Base-by-base conservation (phyloP, 352 stramenopile species). In the Pythium insidiosum region DNA sequence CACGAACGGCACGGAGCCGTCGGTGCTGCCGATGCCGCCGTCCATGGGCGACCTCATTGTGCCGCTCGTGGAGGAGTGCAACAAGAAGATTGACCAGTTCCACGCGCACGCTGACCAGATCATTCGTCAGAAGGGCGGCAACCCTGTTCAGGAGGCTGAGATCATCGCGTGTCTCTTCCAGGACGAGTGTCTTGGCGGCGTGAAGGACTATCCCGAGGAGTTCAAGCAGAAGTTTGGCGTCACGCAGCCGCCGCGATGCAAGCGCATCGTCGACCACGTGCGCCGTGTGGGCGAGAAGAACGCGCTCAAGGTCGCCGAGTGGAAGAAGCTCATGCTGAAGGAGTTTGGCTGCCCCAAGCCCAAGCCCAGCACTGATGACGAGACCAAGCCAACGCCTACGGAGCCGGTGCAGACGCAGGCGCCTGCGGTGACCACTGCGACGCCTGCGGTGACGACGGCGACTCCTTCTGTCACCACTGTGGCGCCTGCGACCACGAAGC, bases 111-210 rank as follows among this genome's bases (percentile, higher is more conserved):
- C n/a, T n/a, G n/a, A n/a, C n/a, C n/a, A n/a, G n/a, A n/a, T n/a
- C n/a, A n/a, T n/a, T n/a, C n/a, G n/a, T n/a, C n/a, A n/a, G n/a
- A n/a, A n/a, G n/a, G n/a, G n/a, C n/a, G n/a, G n/a, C n/a, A n/a
- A n/a, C n/a, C n/a, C n/a, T n/a, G n/a, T n/a, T n/a, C n/a, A 42
- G 12, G 52, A 61, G 26, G 42, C 56, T 18, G 52, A 61, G 37
- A 43, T 44, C 25, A 61, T 61, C 28, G 38, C 51, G 38, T 45
- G 51, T 35, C 21, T 61, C 25, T 30, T 47, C 23, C 50, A 61
- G 12, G 45, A 55, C 2, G 37, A 56, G 16, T 61, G 52, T 29
- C 42, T 56, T 12, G 45, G 45, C 20, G 45, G 45, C 6, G 52
- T 56, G 3, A 5, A 26, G 11, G 45, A 55, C 30, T 61, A 51